Evolutionary conservation across 2,329 filamentous ascomycete species (phyloP).

Genomic region (Claviceps sp.): DNA sequence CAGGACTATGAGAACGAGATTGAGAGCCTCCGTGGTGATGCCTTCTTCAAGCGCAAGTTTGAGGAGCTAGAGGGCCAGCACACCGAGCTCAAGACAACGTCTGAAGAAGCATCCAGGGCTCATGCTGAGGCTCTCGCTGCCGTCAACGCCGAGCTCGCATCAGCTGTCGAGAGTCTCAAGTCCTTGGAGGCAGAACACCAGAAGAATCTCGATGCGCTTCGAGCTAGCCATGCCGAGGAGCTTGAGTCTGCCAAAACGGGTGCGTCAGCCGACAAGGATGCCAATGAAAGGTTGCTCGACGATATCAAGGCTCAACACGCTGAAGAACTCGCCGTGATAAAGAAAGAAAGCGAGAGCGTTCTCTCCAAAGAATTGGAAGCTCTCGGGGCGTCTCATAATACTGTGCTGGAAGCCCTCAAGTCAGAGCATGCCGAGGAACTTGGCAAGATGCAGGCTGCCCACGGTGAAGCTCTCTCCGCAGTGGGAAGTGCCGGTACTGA

Average conservation of each 20-base stretch:
- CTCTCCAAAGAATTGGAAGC: conserved; percentile 27
- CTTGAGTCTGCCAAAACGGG: conserved; percentile 42
- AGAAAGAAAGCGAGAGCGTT: conserved; percentile 26
- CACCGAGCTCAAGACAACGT: conserved; percentile 30
- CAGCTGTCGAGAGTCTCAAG: conserved; percentile 32
- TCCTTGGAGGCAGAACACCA: conserved; percentile 40
- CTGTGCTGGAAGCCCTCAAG: conserved; percentile 28
- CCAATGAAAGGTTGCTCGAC: conserved; percentile 37
- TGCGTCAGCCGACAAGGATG: conserved; percentile 34
- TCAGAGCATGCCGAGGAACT: conserved; percentile 26
- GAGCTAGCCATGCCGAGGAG: conserved; percentile 44
- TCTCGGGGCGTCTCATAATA: conserved; percentile 31
- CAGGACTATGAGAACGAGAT: conserved; percentile 53
- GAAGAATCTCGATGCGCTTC: conserved; percentile 39
- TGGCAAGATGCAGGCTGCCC: conserved; percentile 18
- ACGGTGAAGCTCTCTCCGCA: conserved; percentile 18
- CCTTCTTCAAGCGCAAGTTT: conserved; percentile 51
- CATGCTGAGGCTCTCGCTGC: conserved; percentile 30
- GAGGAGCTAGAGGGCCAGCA: conserved; percentile 46
- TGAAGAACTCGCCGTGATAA: conserved; percentile 31
- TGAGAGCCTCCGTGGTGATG: conserved; percentile 47
- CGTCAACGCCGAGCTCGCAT: conserved; percentile 29
- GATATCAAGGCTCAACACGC: conserved; percentile 42
- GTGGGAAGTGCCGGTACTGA: conserved; percentile 18
- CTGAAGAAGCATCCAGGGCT: conserved; percentile 21